These are phyloP conservation scores for Volvariella surrecta DNA, from an alignment of 1,284 basidiomycete genomes.

Conservation along the genomic window DNA sequence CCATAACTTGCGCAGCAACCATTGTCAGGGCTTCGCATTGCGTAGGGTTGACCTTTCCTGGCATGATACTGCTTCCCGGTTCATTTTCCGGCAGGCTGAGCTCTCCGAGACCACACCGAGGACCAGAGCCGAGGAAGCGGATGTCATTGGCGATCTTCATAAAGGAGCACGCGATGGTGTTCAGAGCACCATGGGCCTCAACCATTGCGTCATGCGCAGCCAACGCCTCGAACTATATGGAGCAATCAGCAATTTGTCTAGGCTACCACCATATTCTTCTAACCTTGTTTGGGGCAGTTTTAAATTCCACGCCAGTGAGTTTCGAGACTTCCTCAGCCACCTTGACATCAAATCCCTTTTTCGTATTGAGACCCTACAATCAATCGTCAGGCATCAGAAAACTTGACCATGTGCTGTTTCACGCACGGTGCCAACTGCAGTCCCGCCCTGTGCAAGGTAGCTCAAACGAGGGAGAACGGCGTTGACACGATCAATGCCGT, in stretches of 20 bases:
- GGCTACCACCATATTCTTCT: background rate
- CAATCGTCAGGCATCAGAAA: background rate
- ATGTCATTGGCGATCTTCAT: conserved; percentile 99
- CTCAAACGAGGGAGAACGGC: conserved; percentile 82
- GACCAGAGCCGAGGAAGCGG: conserved; percentile 95
- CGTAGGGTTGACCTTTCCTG: conserved; percentile 99
- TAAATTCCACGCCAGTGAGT: conserved; percentile 85
- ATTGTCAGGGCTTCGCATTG: conserved; percentile 99
- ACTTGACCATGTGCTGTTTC: background rate
- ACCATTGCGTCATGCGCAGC: conserved; percentile 97
- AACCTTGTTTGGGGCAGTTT: conserved; percentile 98
- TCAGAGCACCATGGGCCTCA: conserved; percentile 94
- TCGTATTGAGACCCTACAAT: conserved; percentile 88
- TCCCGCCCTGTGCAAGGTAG: conserved; percentile 94
- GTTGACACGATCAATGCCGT: conserved; percentile 86
- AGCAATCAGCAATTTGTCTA: background rate
- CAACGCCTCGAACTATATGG: conserved; percentile 84
- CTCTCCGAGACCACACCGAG: conserved; percentile 96
- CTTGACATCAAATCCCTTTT: conserved; percentile 92
- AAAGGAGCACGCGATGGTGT: conserved; percentile 88
- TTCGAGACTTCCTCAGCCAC: conserved; percentile 91
- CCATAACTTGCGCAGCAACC: conserved; percentile 98
- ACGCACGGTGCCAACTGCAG: conserved; percentile 93
- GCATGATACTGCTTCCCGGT: conserved; percentile 99
- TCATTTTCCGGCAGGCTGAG: conserved; percentile 96